These are phyloP conservation scores for Pharus latifolius DNA, from an alignment of 176 grass and related monocot species.

Conservation along the genomic window DNA sequence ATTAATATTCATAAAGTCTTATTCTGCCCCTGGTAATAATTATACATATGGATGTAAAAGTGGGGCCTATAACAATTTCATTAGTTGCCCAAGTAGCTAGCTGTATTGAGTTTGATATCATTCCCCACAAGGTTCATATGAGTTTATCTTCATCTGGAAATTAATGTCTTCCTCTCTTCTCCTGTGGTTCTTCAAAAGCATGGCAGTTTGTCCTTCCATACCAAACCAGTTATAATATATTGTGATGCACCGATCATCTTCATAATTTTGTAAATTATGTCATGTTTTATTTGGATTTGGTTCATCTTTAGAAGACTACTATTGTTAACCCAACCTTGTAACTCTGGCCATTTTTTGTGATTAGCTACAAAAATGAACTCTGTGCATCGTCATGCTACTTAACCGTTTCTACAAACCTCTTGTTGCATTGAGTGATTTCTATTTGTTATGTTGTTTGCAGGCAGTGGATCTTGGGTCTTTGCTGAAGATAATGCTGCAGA, in stretches of 20 bases:
- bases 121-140: not conserved
- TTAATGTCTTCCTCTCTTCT: not conserved
- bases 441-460: slow-evolving; percentile 24
- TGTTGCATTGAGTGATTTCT: not conserved
- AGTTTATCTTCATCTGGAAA: not conserved
- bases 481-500: slow-evolving; percentile 65
- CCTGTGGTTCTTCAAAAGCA: not conserved
- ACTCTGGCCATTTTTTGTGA: not conserved
- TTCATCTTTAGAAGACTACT: not conserved
- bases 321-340: not conserved
- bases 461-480: slow-evolving; percentile 66
- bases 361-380: not conserved
- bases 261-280: not conserved
- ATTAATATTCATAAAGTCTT: not conserved
- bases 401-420: not conserved
- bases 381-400: not conserved
- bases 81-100: no score
- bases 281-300: no score
- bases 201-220: not conserved
- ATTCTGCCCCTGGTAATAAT: not conserved
- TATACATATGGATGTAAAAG: not conserved
- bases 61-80: no score
- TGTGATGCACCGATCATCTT: not conserved
- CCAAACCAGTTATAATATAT: not conserved
- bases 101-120: not conserved